Base-by-base conservation (phyloP, 345 rosid genomes). In the Luvunga scandens region DNA sequence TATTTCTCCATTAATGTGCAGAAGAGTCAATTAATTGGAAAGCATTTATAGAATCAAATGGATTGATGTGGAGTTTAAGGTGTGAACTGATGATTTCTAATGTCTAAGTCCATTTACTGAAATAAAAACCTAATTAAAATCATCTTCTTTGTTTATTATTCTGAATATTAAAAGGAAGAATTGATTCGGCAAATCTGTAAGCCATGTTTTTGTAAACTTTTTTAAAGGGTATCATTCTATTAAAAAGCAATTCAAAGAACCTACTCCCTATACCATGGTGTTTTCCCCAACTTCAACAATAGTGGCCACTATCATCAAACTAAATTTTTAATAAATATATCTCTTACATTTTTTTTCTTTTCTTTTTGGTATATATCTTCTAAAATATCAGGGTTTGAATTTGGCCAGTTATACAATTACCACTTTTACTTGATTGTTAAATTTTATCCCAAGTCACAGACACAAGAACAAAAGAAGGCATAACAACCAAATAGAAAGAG, bases 171-270 rank as follows among this genome's bases (percentile, higher is more conserved):
- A 38, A 42, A 42, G n/a, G 56, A 8, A 31, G 69, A 63, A 34
- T 5, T 25, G 34, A 27, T 69, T 42, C n/a, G 57, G 72, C 72
- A 16, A 16, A 12, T 61, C 27, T n/a, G n/a, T n/a, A n/a, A n/a
- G 69, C 63, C 53, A 71, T 55, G 59, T 14, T 61, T 45, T 63
- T 24, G 45, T 36, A 31, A 48, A 64, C 80, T 39, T 73, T 76
- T 71, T 67, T 68, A 13, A 61, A 68, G 72, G 66, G 30, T 34
- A 25, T 6, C 38, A 61, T 21, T 25, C 66, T 81, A 72, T 53
- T n/a, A 72, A 21, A 73, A 72, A 77, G 80, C 24, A 36, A 72
- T 79, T 73, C 84, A 81, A 81, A 81, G 48, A 63, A 66, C 66
- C 77, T 72, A 64, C 72, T 65, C 34, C 8, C 61, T 13, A 79